Evolutionary conservation across 2,329 filamentous ascomycete species (phyloP), one percentile per base, ranked within the genome.

Genomic region (Macrophomina phaseolina): DNA sequence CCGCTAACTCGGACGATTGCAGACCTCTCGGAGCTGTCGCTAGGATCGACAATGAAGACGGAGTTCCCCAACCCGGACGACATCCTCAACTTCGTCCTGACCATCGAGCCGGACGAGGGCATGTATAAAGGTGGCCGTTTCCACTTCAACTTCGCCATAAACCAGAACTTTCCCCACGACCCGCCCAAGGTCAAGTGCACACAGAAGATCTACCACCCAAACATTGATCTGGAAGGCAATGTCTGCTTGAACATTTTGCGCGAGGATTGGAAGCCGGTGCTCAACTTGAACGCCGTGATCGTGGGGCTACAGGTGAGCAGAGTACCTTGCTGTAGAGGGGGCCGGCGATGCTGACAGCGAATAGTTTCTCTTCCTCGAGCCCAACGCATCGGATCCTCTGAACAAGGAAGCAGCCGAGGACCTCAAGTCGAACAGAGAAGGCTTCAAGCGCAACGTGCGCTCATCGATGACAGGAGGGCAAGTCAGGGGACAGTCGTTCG

Each of bases 191-290:
- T 99, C 73, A 95, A 92, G 76, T 98, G 95, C 82, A 91, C 90
- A 72, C 92, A 99, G 81, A 98, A 97, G 85, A 98, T 99, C 74
- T 99, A 99, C 82, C 95, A 99, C 78, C 95, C 95, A 5, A 99
- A 99, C 80, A 99, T 99, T 77, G 95, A 99, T 76, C 86, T 97
- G 48, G 93, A 98, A 78, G 95, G 95, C 73, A 99, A 99, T 77
- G 94, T 99, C 69, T 99, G 95, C 83, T 82, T 99, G 75, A 99
- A 99, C 79, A 99, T 99, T 74, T 81, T 99, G 75, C 86, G 95
- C 69, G 95, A 99, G 82, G 95, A 99, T 82, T 99, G 95, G 95
- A 99, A 98, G 84, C 95, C 95, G 0, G 95, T 99, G 52, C 82
- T 99, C 77, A 98, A 98, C 79, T 80, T 99, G 77, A 97, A 98